These are phyloP conservation scores for Curvularia sp. DNA, from an alignment of 2,329 filamentous ascomycete genomes.

Conservation along the genomic window DNA sequence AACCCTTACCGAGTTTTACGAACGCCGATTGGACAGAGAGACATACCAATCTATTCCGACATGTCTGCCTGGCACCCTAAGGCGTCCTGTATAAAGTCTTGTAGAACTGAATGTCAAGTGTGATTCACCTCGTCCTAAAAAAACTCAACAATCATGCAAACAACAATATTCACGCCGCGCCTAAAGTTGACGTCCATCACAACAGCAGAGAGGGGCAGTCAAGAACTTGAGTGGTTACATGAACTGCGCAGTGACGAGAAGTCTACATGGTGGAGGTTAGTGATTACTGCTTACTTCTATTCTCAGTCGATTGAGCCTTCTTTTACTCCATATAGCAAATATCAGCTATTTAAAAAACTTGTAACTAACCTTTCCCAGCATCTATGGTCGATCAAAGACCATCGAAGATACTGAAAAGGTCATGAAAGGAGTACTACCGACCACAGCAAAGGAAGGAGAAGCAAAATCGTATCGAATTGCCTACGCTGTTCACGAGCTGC, in stretches of 20 bases:
- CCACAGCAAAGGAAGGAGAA: slow-evolving; percentile 11
- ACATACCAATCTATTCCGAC: slow-evolving; percentile 6
- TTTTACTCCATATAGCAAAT: not conserved
- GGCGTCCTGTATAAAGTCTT: slow-evolving; percentile 2
- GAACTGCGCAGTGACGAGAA: slow-evolving; percentile 41
- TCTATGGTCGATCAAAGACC: slow-evolving; percentile 33
- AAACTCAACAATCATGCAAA: slow-evolving; percentile 30
- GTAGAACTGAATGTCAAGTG: not conserved
- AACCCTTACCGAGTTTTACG: slow-evolving; percentile 12
- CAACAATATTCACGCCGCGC: slow-evolving; percentile 35
- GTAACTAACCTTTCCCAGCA: slow-evolving; percentile 23
- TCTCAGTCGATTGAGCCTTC: not conserved
- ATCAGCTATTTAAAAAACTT: not conserved
- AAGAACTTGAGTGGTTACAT: slow-evolving; percentile 47
- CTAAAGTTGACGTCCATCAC: slow-evolving; percentile 43
- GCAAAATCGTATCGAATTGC: slow-evolving; percentile 29
- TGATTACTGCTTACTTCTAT: not conserved
- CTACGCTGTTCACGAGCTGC: slow-evolving; percentile 40
- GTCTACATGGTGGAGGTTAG: slow-evolving; percentile 43
- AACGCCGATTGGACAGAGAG: slow-evolving; percentile 14
- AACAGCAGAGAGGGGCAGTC: slow-evolving; percentile 37
- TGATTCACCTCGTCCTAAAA: not conserved
- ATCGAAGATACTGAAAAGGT: slow-evolving; percentile 39
- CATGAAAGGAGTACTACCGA: slow-evolving; percentile 24
- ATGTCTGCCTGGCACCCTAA: slow-evolving; percentile 2